Conservation (phyloP, 1,284 basidiomycete genomes). For the Tilletia indica region DNA sequence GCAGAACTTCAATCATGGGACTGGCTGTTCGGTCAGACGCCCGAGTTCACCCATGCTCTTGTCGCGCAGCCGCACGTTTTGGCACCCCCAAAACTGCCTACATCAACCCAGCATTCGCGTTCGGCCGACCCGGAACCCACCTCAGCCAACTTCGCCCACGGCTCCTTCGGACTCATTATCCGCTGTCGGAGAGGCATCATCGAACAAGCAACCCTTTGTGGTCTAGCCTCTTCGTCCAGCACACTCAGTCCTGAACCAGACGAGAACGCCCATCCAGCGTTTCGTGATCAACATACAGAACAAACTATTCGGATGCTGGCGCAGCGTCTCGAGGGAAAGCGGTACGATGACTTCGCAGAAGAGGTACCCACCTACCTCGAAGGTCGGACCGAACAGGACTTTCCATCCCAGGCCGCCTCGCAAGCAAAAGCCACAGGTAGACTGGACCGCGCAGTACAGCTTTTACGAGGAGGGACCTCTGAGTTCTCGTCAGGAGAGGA, state of each 20-base stretch:
- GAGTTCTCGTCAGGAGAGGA: neutral
- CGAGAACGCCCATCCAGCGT: neutral
- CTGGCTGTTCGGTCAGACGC: slow-evolving; percentile 91
- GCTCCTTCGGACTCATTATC: slow-evolving; percentile 29
- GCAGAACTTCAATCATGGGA: slow-evolving; percentile 71
- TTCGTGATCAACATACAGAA: slow-evolving; percentile 23
- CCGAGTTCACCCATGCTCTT: slow-evolving; percentile 70
- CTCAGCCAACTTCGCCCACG: slow-evolving; percentile 18
- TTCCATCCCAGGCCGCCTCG: neutral
- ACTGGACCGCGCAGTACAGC: neutral
- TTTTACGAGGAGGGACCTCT: neutral
- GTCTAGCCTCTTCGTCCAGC: neutral
- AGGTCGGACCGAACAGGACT: slow-evolving; percentile 1
- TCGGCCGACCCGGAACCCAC: slow-evolving; percentile 19
- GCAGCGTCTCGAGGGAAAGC: slow-evolving; percentile 24
- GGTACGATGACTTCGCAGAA: slow-evolving; percentile 36
- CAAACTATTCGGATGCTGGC: slow-evolving; percentile 21
- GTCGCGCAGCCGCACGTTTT: neutral
- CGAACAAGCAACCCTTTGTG: slow-evolving; percentile 29
- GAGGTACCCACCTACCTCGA: slow-evolving; percentile 14
- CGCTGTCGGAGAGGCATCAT: slow-evolving; percentile 36
- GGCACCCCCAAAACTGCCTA: neutral
- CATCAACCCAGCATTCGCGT: slow-evolving; percentile 19
- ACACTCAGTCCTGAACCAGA: neutral
- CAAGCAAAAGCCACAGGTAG: neutral